A percentile compares a stretch with the other conserved stretches of the same genome.
These are phyloP conservation scores for Fusarium sp. DNA, from an alignment of 2,329 filamentous ascomycete genomes.

Conservation along the genomic window DNA sequence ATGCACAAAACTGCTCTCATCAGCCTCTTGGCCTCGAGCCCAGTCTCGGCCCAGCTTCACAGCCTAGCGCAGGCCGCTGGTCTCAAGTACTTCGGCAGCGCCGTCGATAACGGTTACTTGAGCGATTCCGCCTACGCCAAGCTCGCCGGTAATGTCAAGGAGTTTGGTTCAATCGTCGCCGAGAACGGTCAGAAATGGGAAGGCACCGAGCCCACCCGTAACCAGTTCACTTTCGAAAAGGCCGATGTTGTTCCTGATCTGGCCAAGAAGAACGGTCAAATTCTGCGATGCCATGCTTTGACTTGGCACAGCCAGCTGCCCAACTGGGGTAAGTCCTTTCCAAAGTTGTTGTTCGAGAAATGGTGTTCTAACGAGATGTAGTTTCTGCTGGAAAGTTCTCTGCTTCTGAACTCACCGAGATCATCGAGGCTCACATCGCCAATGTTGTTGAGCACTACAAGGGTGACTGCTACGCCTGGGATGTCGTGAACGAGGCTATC, in stretches of 20 bases:
- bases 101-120: constrained; percentile 69
- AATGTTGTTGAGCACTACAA: constrained; percentile 69
- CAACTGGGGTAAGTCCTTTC: constrained; percentile 40
- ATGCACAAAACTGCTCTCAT: constrained; percentile 45
- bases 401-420: constrained; percentile 65
- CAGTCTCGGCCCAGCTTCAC: constrained; percentile 57
- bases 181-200: constrained; percentile 75
- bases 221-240: constrained; percentile 67
- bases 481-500: constrained; percentile 74
- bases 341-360: fast-evolving
- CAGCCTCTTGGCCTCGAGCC: constrained; percentile 44
- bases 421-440: constrained; percentile 67
- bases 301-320: constrained; percentile 59
- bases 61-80: constrained; percentile 67
- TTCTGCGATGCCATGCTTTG: constrained; percentile 73
- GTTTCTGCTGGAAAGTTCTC: constrained; percentile 62
- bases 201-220: constrained; percentile 63
- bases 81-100: constrained; percentile 73
- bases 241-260: constrained; percentile 66
- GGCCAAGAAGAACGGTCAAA: constrained; percentile 61
- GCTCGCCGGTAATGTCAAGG: constrained; percentile 65
- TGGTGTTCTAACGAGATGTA: constrained; percentile 5
- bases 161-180: constrained; percentile 75
- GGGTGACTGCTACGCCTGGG: constrained; percentile 72
- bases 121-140: constrained; percentile 66